Evolutionary conservation across 2,329 filamentous ascomycete species (phyloP), one percentile per base, ranked within the genome.

Genomic region (Trichophyton simii): DNA sequence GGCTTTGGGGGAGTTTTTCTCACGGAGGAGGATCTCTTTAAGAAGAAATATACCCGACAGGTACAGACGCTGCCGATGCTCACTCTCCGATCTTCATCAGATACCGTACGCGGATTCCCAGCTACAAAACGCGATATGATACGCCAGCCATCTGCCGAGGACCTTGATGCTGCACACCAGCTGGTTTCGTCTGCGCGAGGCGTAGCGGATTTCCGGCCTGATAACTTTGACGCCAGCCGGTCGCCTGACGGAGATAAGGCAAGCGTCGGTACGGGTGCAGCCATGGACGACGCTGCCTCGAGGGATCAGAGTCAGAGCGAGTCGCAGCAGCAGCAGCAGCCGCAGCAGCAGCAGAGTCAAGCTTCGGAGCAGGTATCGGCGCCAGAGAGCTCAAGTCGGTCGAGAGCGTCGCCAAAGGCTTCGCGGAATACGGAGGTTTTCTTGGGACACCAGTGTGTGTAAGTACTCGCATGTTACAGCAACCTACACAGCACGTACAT

Each of bases 161-260:
- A 78, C 65, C 66, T 78, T 50, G 76, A 78, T 65, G 76, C 76
- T 62, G 76, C 76, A 60, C 76, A 77, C 67, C 76, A 78, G 68
- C 67, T 78, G 62, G 74, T 78, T 55, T 77, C 76, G 3, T 78
- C 76, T 4, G 75, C 76, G 28, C 74, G 75, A 63, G 75, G 73
- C 46, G 75, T 72, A 63, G 73, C 75, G 46, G 72, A 72, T 59
- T 67, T 67, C 36, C 67, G 66, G 52, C 65, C 68, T 22, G 67
- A 68, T 25, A 65, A 65, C 57, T 59, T 66, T 1, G 62, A 60
- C 6, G 57, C 59, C 34, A 58, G 60, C 25, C 63, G 62, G 44
- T 52, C 63, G 38, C 63, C 65, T n/a, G 64, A 65, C 55, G 61
- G 63, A 59, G 64, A 66, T 22, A 61, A 59, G 18, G 44, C 64